A percentile compares a stretch with the other conserved stretches of the same genome.
Evolutionary conservation across 1,139 yeast species (phyloP).

Genomic region (Hyphopichia wangnamkhiaoensis): DNA sequence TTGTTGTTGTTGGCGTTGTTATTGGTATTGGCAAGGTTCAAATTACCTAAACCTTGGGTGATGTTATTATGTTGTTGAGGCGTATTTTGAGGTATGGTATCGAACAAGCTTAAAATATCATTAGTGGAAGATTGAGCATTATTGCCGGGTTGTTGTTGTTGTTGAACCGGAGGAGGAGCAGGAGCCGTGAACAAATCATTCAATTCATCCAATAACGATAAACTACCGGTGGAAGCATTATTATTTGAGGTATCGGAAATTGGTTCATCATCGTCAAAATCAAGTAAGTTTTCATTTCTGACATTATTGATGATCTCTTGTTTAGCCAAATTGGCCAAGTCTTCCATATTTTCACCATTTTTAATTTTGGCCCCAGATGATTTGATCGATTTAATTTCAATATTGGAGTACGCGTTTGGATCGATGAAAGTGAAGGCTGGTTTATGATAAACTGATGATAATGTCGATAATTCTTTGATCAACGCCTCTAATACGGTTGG

Average conservation of each 20-base stretch:
- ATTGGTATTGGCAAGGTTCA: constrained; percentile 16
- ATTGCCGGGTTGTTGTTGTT: constrained; percentile 3
- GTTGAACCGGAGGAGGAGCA: constrained; percentile 16
- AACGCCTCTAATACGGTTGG: constrained; percentile 68
- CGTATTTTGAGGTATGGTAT: constrained; percentile 16
- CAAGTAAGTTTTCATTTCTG: constrained; percentile 81
- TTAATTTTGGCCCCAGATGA: neutral
- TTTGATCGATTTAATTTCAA: constrained; percentile 13
- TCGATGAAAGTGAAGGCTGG: constrained; percentile 73
- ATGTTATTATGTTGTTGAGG: constrained; percentile 10
- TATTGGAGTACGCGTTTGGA: constrained; percentile 28
- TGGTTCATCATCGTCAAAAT: constrained; percentile 65
- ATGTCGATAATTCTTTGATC: constrained; percentile 74
- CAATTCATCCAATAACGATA: constrained; percentile 59
- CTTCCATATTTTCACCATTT: constrained; percentile 59
- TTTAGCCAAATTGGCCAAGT: constrained; percentile 74
- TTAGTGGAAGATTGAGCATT: constrained; percentile 23
- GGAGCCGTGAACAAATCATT: constrained; percentile 62
- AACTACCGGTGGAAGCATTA: constrained; percentile 13
- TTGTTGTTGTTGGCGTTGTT: constrained; percentile 7
- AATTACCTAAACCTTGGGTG: constrained; percentile 20
- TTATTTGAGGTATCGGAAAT: constrained; percentile 23
- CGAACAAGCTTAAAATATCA: constrained; percentile 48
- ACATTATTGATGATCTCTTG: constrained; percentile 68
- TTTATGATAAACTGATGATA: constrained; percentile 87